Percentiles rank a stretch among this genome's conserved stretches.
Evolutionary conservation across 805 yeast species (phyloP).

Genomic region (Yamadazyma endophytica): DNA sequence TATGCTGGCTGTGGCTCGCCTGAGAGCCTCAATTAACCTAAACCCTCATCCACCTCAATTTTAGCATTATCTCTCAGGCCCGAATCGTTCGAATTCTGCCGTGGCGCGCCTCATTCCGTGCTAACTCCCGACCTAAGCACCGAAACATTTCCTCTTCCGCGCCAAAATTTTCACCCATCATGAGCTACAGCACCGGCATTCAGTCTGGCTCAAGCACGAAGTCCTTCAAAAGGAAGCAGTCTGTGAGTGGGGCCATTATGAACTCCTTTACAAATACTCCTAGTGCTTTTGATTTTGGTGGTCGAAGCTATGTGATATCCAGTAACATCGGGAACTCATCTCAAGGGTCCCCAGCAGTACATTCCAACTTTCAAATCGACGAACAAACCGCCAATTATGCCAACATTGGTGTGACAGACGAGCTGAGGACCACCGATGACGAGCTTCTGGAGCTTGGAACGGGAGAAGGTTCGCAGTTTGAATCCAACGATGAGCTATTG

Average conservation of each 20-base stretch:
- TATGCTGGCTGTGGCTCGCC: too few relatives aligned
- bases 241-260: conserved; percentile 14
- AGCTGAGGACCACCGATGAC: conserved; percentile 5
- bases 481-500: too few relatives aligned
- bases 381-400: conserved; percentile 57
- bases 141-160: too few relatives aligned
- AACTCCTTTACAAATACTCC: conserved; percentile 16
- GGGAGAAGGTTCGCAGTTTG: too few relatives aligned
- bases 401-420: conserved; percentile 47
- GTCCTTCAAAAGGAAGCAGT: conserved; percentile 9
- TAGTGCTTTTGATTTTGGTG: conserved; percentile 35
- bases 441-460: background rate
- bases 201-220: conserved; percentile 1
- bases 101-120: too few relatives aligned
- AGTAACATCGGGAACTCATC: conserved; percentile 17
- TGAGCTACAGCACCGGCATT: too few relatives aligned
- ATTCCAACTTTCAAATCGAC: conserved; percentile 47
- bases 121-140: too few relatives aligned
- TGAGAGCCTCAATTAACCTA: too few relatives aligned
- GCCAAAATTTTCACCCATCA: too few relatives aligned
- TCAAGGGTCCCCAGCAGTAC: conserved; percentile 40
- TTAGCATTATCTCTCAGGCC: too few relatives aligned
- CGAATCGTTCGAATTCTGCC: too few relatives aligned
- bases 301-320: conserved; percentile 34
- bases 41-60: too few relatives aligned